Evolutionary conservation across 1,284 basidiomycete species (phyloP).

Genomic region (Papiliotrema laurentii): DNA sequence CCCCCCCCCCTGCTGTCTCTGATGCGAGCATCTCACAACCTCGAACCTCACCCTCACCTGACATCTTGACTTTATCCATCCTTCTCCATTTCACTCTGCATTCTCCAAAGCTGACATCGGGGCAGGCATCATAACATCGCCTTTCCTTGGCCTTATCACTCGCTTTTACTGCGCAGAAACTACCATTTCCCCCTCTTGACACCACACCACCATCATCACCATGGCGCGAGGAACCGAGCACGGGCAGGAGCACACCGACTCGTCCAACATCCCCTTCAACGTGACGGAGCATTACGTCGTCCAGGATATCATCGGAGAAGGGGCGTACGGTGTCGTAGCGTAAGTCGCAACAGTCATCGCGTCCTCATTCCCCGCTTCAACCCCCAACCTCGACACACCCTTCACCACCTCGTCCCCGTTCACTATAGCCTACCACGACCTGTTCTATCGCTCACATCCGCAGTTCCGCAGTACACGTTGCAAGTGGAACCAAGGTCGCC

Average conservation of each 20-base stretch:
- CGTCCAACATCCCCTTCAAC: constrained; percentile 19
- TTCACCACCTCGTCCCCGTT: not conserved
- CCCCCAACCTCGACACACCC: not conserved
- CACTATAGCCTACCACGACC: not conserved
- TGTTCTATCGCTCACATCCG: not conserved
- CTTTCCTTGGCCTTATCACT: no score
- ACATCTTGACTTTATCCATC: no score
- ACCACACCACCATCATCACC: no score
- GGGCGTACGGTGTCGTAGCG: constrained; percentile 73
- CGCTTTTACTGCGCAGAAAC: no score
- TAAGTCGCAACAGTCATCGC: constrained; percentile 37
- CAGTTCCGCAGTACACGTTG: constrained; percentile 73
- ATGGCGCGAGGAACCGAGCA: not conserved
- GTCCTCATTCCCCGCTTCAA: not conserved
- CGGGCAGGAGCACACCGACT: not conserved
- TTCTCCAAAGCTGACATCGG: no score
- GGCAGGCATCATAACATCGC: no score
- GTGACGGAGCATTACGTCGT: constrained; percentile 68
- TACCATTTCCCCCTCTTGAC: no score
- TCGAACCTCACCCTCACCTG: no score
- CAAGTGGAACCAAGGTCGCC: constrained; percentile 74
- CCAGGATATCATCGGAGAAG: constrained; percentile 85
- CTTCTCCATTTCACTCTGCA: no score
- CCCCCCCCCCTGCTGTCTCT: no score
- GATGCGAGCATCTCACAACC: no score